These are phyloP conservation scores for Marasmius oreades DNA, from an alignment of 1,284 basidiomycete genomes.

Conservation along the genomic window DNA sequence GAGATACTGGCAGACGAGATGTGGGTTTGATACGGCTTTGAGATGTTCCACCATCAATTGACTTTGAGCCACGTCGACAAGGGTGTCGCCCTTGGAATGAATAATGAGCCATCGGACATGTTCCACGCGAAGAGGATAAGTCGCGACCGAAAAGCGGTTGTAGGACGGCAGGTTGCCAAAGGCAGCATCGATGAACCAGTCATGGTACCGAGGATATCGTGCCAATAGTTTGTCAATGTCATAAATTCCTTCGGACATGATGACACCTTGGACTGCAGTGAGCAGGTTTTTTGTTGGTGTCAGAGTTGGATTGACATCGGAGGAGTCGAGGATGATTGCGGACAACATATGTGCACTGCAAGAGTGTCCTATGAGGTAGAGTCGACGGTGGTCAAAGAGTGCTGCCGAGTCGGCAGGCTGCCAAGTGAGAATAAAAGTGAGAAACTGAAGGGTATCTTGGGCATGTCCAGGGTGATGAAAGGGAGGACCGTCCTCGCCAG, in stretches of 20 bases:
- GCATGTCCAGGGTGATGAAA: constrained; percentile 70
- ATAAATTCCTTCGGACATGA: constrained; percentile 73
- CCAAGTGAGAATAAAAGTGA: constrained; percentile 52
- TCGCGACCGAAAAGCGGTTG: constrained; percentile 43
- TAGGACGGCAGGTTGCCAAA: constrained; percentile 56
- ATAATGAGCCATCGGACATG: constrained; percentile 63
- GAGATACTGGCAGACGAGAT: constrained; percentile 37
- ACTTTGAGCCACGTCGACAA: constrained; percentile 64
- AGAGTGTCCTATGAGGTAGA: constrained; percentile 73
- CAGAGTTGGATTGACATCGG: constrained; percentile 34
- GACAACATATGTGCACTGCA: constrained; percentile 79
- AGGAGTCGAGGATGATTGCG: constrained; percentile 61
- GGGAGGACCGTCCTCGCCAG: constrained; percentile 30
- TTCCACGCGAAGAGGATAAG: constrained; percentile 30
- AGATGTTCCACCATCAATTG: constrained; percentile 54
- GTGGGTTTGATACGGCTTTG: constrained; percentile 27
- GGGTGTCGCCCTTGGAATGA: constrained; percentile 68
- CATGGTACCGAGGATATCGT: constrained; percentile 59
- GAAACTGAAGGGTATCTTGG: constrained; percentile 56
- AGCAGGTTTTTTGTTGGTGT: constrained; percentile 46
- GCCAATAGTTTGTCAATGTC: constrained; percentile 61
- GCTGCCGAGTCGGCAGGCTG: constrained; percentile 15
- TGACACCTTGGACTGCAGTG: constrained; percentile 46
- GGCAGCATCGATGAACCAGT: constrained; percentile 61
- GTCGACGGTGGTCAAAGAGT: constrained; percentile 35